These are phyloP conservation scores for Cryomyces antarcticus DNA, from an alignment of 495 filamentous ascomycete species.

Conservation along the genomic window DNA sequence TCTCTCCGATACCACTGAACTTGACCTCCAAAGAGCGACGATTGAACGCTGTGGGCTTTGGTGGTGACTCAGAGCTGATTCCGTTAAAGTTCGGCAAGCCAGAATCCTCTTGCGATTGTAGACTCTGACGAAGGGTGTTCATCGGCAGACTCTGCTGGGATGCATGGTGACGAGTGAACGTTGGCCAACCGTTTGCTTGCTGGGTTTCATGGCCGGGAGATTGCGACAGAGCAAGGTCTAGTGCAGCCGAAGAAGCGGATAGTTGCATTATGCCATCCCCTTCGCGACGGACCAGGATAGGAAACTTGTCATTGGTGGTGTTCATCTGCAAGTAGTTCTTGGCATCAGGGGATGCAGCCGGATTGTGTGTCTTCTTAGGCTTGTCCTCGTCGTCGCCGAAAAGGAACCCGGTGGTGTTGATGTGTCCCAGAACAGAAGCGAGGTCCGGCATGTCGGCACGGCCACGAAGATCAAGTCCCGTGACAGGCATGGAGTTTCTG, in stretches of 20 bases:
- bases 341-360: conserved; percentile 37
- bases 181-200: conserved; percentile 35
- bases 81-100: background rate
- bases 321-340: conserved; percentile 55
- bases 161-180: conserved; percentile 52
- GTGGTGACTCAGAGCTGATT: background rate
- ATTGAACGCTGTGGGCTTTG: conserved; percentile 27
- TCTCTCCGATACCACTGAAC: conserved; percentile 13
- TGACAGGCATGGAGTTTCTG: conserved; percentile 78
- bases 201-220: conserved; percentile 37
- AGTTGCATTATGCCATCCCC: conserved; percentile 50
- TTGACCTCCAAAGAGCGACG: conserved; percentile 31
- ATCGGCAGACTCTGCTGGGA: conserved; percentile 65
- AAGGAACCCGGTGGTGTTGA: conserved; percentile 64
- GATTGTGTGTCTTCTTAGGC: conserved; percentile 27
- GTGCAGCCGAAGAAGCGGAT: conserved; percentile 60
- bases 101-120: no score
- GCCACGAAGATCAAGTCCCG: conserved; percentile 35
- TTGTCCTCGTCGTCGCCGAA: conserved; percentile 65
- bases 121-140: conserved; percentile 19
- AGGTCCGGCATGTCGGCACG: conserved; percentile 29
- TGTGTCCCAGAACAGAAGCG: conserved; percentile 36
- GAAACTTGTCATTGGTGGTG: conserved; percentile 62
- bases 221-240: conserved; percentile 58
- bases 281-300: conserved; percentile 53